A percentile compares a stretch with the other conserved stretches of the same genome.
Conservation (phyloP, 352 stramenopile species). For the Halophytophthora polymorphica region DNA sequence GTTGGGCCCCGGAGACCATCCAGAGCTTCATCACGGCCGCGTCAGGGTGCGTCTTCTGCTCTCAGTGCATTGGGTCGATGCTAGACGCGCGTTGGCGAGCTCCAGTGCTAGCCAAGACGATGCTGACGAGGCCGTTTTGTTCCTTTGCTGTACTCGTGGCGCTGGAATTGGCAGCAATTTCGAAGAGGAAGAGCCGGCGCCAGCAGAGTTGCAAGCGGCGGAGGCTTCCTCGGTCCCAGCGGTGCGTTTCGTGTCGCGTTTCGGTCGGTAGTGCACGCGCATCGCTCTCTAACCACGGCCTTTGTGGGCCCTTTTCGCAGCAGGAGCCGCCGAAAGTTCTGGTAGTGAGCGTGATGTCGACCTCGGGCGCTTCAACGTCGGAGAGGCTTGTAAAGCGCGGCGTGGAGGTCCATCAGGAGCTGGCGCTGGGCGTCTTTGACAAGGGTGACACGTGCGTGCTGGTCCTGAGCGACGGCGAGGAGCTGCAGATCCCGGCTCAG, state of each 20-base stretch:
- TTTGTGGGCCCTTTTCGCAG: slow-evolving; percentile 9
- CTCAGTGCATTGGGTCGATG: neutral
- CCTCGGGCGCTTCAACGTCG: slow-evolving; percentile 21
- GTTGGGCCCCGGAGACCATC: slow-evolving; percentile 70
- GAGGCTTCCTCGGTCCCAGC: slow-evolving; percentile 7
- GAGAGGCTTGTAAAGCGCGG: slow-evolving; percentile 68
- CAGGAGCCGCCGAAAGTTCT: slow-evolving; percentile 37
- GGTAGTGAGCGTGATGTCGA: slow-evolving; percentile 56
- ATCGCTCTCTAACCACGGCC: slow-evolving; percentile 7
- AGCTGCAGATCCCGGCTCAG: slow-evolving; percentile 54
- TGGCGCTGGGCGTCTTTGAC: slow-evolving; percentile 48
- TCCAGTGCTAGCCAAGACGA: neutral
- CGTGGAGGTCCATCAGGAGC: slow-evolving; percentile 47
- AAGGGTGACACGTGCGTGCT: slow-evolving; percentile 66
- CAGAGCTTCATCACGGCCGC: slow-evolving; percentile 71
- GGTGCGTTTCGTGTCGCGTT: slow-evolving; percentile 6
- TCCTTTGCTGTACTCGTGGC: neutral
- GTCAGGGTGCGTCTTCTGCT: slow-evolving; percentile 38
- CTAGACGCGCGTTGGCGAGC: neutral
- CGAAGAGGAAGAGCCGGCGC: slow-evolving; percentile 21
- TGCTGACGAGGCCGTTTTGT: too few relatives aligned
- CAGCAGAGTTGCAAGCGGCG: slow-evolving; percentile 22
- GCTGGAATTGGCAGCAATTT: slow-evolving; percentile 26
- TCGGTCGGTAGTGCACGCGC: neutral
- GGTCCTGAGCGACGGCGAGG: slow-evolving; percentile 71